These are phyloP conservation scores for Yarrowia keelungensis DNA, from an alignment of 805 yeast species.

Conservation along the genomic window DNA sequence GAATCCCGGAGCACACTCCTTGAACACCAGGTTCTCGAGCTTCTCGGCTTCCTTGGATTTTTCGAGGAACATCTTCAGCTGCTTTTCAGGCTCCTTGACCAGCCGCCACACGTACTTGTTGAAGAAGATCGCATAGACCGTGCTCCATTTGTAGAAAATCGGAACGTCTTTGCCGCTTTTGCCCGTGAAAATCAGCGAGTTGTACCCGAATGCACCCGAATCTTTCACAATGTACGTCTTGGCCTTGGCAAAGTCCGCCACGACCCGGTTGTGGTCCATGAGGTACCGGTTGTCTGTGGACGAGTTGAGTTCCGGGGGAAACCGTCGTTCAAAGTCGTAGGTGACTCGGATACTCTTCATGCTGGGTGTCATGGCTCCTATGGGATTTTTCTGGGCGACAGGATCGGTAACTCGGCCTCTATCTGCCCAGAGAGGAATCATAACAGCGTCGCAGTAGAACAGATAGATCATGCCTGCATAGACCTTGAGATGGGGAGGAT, in stretches of 20 bases:
- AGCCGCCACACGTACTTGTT: background rate
- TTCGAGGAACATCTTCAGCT: background rate
- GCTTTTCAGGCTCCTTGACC: background rate
- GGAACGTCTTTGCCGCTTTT: background rate
- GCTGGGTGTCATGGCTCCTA: background rate
- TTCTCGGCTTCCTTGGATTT: background rate
- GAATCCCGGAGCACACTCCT: background rate
- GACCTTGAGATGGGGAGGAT: background rate
- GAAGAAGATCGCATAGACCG: background rate
- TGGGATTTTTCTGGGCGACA: background rate
- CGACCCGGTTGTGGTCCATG: background rate
- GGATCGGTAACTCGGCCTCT: background rate
- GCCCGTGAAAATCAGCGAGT: background rate
- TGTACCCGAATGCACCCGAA: background rate
- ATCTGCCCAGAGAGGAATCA: background rate
- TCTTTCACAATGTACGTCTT: background rate
- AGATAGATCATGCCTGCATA: background rate
- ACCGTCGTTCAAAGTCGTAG: background rate
- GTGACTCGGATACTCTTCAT: background rate
- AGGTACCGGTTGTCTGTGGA: background rate
- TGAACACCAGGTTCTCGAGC: background rate
- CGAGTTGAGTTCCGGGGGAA: background rate
- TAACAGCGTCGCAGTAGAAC: background rate
- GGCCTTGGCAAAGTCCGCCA: background rate
- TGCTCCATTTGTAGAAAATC: background rate